Conservation (phyloP, 2,329 filamentous ascomycete species). For the Neoscytalidium dimidiatum region DNA sequence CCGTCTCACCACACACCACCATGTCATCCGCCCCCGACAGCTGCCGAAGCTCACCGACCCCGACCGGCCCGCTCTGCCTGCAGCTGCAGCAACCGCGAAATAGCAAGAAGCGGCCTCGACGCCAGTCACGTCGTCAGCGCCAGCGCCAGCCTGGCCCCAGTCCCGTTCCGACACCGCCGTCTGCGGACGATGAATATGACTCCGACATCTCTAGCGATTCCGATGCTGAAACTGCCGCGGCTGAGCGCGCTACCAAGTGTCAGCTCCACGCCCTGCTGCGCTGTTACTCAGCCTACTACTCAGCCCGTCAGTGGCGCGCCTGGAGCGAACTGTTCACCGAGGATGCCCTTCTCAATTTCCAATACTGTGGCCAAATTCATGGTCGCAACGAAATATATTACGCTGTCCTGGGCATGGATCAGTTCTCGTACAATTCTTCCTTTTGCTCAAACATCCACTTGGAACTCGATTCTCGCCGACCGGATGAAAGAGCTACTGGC, state of each 20-base stretch:
- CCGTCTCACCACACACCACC: neutral
- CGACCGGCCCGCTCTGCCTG: neutral
- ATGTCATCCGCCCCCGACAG: neutral
- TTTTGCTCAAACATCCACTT: neutral
- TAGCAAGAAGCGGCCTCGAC: neutral
- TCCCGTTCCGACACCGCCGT: neutral
- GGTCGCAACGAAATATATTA: neutral
- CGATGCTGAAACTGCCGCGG: neutral
- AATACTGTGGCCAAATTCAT: neutral
- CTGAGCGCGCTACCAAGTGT: neutral
- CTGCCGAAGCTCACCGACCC: neutral
- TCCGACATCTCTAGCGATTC: neutral
- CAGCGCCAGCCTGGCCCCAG: neutral
- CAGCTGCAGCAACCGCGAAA: neutral
- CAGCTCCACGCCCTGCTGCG: neutral
- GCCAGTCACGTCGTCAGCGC: neutral
- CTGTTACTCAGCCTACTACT: neutral
- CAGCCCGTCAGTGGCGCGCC: neutral
- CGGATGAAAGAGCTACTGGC: neutral
- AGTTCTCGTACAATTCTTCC: neutral
- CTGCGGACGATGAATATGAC: neutral
- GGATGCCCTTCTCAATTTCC: slow-evolving; percentile 6
- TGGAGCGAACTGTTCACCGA: slow-evolving; percentile 4
- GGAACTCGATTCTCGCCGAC: neutral
- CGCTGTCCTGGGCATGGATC: neutral